A percentile compares a stretch with the other conserved stretches of the same genome.
phyloP scores from a whole-genome alignment of 139 green algal species.

The Chlamydomonas eustigma region DNA sequence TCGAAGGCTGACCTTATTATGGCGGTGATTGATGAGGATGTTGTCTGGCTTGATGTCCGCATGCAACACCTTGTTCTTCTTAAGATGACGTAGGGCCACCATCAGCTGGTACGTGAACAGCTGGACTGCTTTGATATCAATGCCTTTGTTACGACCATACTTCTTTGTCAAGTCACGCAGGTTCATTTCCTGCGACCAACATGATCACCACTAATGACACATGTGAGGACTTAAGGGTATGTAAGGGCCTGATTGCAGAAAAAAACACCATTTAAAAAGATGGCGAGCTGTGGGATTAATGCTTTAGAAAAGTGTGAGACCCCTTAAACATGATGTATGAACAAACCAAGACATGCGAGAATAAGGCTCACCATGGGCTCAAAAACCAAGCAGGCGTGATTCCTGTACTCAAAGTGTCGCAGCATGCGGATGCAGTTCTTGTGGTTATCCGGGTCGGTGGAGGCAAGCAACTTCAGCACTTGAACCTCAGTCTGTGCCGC shows the following conservation, averaged over 20 bases:
- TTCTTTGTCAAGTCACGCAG: constrained; percentile 91
- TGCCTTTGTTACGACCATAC: constrained; percentile 91
- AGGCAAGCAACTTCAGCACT: constrained; percentile 78
- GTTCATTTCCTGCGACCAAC: constrained; percentile 82
- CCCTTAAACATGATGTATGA: too few species aligned
- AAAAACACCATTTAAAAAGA: too few species aligned
- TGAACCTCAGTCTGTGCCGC: constrained; percentile 70
- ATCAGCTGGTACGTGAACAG: constrained; percentile 92
- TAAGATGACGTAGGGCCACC: constrained; percentile 85
- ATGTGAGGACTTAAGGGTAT: too few species aligned
- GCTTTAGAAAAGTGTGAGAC: too few species aligned
- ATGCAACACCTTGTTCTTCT: constrained; percentile 71
- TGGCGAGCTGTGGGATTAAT: too few species aligned
- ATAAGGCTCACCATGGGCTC: constrained; percentile 78
- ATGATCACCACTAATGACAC: too few species aligned
- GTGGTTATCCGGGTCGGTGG: constrained; percentile 77
- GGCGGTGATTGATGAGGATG: constrained; percentile 88
- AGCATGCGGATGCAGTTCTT: constrained; percentile 89
- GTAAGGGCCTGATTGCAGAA: too few species aligned
- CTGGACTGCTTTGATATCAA: constrained; percentile 87
- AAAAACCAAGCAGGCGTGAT: constrained; percentile 96
- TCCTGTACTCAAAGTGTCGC: constrained; percentile 88
- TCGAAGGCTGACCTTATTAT: constrained; percentile 59
- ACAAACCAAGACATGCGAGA: too few species aligned
- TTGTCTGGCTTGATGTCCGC: constrained; percentile 99